Percentiles rank a stretch among this genome's conserved stretches.
Conservation (phyloP, 129 eudicot genomes). For the Apium graveolens region DNA sequence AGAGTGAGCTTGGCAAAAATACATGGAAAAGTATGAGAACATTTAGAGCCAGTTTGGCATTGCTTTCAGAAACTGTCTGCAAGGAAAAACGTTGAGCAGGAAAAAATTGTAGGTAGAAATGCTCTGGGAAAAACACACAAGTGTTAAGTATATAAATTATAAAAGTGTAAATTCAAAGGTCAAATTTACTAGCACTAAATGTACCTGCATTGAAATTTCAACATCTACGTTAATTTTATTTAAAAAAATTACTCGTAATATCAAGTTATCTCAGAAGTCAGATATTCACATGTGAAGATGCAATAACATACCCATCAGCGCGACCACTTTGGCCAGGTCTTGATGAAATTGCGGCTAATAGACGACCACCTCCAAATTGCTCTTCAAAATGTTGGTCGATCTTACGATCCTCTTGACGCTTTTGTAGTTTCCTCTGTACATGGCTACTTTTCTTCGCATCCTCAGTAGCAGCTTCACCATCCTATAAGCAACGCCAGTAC, state of each 20-base stretch:
- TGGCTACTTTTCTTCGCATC: slow-evolving; percentile 32
- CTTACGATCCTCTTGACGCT: slow-evolving; percentile 26
- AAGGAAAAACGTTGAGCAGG: background rate
- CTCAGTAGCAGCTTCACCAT: slow-evolving; percentile 13
- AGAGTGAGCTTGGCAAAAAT: background rate
- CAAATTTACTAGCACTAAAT: too few species aligned
- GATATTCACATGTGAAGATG: background rate
- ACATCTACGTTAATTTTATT: background rate
- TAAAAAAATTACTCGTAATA: too few species aligned
- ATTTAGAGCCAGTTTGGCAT: background rate
- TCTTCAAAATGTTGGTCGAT: slow-evolving; percentile 31
- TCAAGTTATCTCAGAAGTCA: background rate
- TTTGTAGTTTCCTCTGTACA: slow-evolving; percentile 24
- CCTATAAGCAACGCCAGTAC: background rate
- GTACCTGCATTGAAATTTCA: background rate
- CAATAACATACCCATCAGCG: slow-evolving; percentile 26
- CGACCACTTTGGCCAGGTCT: slow-evolving; percentile 38
- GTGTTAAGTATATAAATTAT: background rate
- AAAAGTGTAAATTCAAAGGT: too few species aligned
- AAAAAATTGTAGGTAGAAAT: background rate
- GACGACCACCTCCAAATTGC: slow-evolving; percentile 29
- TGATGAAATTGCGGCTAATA: slow-evolving; percentile 28
- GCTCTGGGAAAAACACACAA: background rate
- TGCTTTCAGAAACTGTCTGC: background rate
- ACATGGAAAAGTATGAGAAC: background rate